A percentile compares a stretch with the other conserved stretches of the same genome.
Conservation (phyloP, 106 monocot species). For the Triglochin maritima region DNA sequence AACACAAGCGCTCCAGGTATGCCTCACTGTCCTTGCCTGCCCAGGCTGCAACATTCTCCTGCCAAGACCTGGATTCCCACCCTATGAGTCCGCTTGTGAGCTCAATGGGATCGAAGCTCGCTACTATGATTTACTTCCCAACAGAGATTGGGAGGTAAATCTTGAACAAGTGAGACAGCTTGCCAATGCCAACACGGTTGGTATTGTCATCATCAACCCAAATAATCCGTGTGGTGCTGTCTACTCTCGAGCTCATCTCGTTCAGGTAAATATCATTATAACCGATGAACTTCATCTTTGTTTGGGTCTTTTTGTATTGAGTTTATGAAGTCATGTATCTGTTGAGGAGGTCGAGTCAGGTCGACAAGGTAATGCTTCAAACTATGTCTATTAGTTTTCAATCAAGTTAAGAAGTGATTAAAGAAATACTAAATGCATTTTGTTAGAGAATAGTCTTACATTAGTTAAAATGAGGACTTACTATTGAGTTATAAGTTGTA, state of each 20-base stretch:
- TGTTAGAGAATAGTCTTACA: too few species aligned
- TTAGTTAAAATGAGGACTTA: too few species aligned
- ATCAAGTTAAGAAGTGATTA: too few species aligned
- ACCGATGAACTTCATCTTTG: not conserved
- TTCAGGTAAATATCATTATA: slow-evolving; percentile 26
- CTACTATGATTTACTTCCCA: slow-evolving; percentile 73
- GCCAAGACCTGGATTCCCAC: slow-evolving; percentile 78
- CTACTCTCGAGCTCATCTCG: slow-evolving; percentile 54
- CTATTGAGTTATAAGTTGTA: too few species aligned
- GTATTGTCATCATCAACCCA: slow-evolving; percentile 74
- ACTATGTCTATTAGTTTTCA: too few species aligned
- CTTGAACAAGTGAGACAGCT: slow-evolving; percentile 32
- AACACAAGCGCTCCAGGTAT: slow-evolving; percentile 58
- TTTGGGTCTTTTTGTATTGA: not conserved
- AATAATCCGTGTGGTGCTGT: slow-evolving; percentile 87
- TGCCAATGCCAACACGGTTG: slow-evolving; percentile 45
- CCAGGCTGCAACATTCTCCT: slow-evolving; percentile 64
- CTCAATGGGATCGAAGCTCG: slow-evolving; percentile 45
- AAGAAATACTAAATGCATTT: too few species aligned
- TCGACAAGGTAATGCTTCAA: too few species aligned
- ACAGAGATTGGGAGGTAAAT: slow-evolving; percentile 49
- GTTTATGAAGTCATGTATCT: not conserved
- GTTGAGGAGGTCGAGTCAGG: not conserved
- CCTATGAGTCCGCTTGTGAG: slow-evolving; percentile 66
- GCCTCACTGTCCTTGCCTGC: slow-evolving; percentile 35